Base-by-base conservation (phyloP, 345 rosid species). In the Salix koriyanagi region DNA sequence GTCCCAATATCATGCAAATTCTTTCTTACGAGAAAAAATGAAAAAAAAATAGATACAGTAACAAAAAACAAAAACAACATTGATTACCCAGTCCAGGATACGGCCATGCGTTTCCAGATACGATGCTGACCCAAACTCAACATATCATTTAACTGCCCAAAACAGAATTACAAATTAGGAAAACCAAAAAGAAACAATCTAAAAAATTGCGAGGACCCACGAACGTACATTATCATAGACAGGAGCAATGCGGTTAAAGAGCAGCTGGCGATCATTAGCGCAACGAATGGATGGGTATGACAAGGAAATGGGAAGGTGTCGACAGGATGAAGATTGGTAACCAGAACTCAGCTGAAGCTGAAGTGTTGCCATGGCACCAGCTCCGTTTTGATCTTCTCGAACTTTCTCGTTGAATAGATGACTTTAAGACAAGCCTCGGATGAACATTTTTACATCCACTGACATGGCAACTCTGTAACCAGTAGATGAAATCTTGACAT, bases 101-200 rank as follows among this genome's bases (percentile, higher is more conserved):
- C 90, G 74, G 94, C 86, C 92, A 93, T 93, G 44, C 90, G 90
- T 72, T 93, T 96, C 97, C 98, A 93, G 69, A 91, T 80, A 14
- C 97, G 88, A 81, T 93, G 99, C 78, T 93, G 97, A 16, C 94
- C 95, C 79, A 96, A 84, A 73, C 94, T 90, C 79, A 93, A 75
- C 78, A 91, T 77, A 86, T 93, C 97, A 79, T 96, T 93, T 83
- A 93, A 71, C 98, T 91, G 82, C 67, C 52, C 32, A 56, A 67
- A 48, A 9, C 42, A 23, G 2, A 37, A 7, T 34, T 0, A 52
- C 3, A 19, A 70, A 9, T 11, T 4, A 21, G 21, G 4, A 13
- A 56, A 1, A 26, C 10, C 16, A 41, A n/a, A 75, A 69, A 56
- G 71, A 46, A 25, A 15, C 48, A 25, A 74, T 12, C 16, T n/a